phyloP scores from a whole-genome alignment of 805 yeast genomes.

The Saccharomycodes ludwigii region DNA sequence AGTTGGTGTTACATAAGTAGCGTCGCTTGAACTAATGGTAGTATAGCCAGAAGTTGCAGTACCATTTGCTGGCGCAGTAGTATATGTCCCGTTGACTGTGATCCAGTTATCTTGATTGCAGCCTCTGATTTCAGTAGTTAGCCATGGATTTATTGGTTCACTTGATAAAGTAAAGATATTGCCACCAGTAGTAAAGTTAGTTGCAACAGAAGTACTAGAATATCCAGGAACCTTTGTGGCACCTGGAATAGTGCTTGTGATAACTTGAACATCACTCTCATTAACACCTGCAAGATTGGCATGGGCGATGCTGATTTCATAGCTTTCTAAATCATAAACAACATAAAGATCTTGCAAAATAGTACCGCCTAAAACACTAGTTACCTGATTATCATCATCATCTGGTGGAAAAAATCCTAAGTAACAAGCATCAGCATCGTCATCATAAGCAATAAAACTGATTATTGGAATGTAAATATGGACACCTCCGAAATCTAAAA shows the following conservation, averaged over 20 bases:
- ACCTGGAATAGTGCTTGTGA: constrained; percentile 33
- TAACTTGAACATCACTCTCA: constrained; percentile 32
- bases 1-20: no score
- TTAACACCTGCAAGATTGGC: constrained; percentile 17
- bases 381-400: constrained; percentile 4
- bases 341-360: constrained; percentile 38
- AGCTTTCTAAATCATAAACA: constrained; percentile 36
- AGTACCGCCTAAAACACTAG: constrained; percentile 34
- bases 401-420: constrained; percentile 25
- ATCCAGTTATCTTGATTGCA: no score
- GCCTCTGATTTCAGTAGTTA: no score
- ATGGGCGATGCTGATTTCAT: constrained; percentile 30
- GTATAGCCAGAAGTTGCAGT: no score
- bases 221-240: constrained; percentile 33
- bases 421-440: constrained; percentile 27
- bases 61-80: no score
- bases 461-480: constrained; percentile 36
- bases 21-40: no score
- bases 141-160: constrained; percentile 7
- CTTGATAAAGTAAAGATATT: no score
- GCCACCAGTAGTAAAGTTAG: no score
- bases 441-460: constrained; percentile 17
- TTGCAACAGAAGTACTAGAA: constrained; percentile 26
- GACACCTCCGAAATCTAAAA: constrained; percentile 48
- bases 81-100: no score